Evolutionary conservation across 2,329 filamentous ascomycete genomes (phyloP).

Genomic region (Fusarium compactum): DNA sequence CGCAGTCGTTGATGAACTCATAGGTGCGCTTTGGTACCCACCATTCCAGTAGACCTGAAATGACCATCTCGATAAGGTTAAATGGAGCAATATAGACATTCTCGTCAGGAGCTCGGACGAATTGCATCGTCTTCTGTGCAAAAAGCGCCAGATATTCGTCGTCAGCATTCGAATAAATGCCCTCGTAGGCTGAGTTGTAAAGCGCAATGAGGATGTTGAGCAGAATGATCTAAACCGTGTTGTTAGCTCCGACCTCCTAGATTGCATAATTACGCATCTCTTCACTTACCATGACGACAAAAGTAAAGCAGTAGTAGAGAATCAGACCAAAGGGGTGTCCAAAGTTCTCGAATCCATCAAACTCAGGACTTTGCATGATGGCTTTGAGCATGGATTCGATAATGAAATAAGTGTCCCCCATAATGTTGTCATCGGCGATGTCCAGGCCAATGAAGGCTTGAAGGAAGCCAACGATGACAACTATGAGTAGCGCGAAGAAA

Average conservation of each 20-base stretch:
- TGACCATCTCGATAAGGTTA: conserved; percentile 90
- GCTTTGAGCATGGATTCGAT: conserved; percentile 87
- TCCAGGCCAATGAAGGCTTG: conserved; percentile 96
- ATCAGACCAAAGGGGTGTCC: conserved; percentile 93
- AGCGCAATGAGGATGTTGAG: conserved; percentile 97
- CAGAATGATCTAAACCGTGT: conserved; percentile 69
- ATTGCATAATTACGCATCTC: not conserved
- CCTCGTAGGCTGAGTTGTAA: conserved; percentile 96
- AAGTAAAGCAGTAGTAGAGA: conserved; percentile 97
- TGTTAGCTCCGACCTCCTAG: not conserved
- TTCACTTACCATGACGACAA: conserved; percentile 86
- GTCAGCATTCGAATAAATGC: conserved; percentile 91
- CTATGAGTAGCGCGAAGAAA: conserved; percentile 90
- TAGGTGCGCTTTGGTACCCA: conserved; percentile 85
- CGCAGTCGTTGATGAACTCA: conserved; percentile 84
- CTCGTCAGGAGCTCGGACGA: conserved; percentile 95
- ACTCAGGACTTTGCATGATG: conserved; percentile 92
- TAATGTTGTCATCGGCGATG: conserved; percentile 77
- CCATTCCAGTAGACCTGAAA: conserved; percentile 89
- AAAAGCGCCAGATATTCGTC: conserved; percentile 97
- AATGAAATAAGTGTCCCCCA: conserved; percentile 79
- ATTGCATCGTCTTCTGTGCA: conserved; percentile 94
- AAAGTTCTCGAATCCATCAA: conserved; percentile 88
- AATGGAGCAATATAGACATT: conserved; percentile 98
- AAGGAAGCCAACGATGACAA: conserved; percentile 88